Conservation (phyloP, 495 filamentous ascomycete genomes). For the Hypoxylon intermedium region DNA sequence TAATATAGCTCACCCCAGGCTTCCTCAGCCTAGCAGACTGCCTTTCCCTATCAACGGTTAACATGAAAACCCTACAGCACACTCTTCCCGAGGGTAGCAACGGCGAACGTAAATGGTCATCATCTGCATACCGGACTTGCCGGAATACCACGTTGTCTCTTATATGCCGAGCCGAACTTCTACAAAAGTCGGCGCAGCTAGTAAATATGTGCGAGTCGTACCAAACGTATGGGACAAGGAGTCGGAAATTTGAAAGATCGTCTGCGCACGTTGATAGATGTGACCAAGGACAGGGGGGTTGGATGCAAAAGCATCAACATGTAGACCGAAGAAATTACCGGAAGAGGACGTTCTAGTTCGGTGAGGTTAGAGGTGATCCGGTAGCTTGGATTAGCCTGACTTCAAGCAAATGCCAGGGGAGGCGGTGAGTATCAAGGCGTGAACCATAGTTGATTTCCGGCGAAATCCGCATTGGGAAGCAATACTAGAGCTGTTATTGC, state of each 20-base stretch:
- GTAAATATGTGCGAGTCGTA: slow-evolving; percentile 31
- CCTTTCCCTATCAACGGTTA: too few relatives aligned
- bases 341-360: slow-evolving; percentile 27
- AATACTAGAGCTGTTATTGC: slow-evolving; percentile 35
- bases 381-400: slow-evolving; percentile 37
- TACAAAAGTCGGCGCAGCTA: slow-evolving; percentile 53
- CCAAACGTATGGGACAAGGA: slow-evolving; percentile 21
- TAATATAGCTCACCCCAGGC: too few relatives aligned
- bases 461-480: slow-evolving; percentile 51
- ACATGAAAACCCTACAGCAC: too few relatives aligned
- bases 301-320: slow-evolving; percentile 55
- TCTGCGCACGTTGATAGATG: slow-evolving; percentile 60
- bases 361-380: slow-evolving; percentile 40
- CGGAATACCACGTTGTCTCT: slow-evolving; percentile 64
- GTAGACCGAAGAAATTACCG: slow-evolving; percentile 8
- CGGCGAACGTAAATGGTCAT: too few relatives aligned
- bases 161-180: slow-evolving; percentile 56
- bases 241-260: background rate
- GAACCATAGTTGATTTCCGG: slow-evolving; percentile 60
- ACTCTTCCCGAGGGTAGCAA: too few relatives aligned
- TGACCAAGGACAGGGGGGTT: slow-evolving; percentile 57
- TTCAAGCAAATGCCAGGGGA: slow-evolving; percentile 35
- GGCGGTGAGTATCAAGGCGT: slow-evolving; percentile 46
- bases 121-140: too few relatives aligned
- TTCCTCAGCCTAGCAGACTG: too few relatives aligned